Evolutionary conservation across 225 moss, liverwort and hornwort species (phyloP), one percentile per base, ranked within the genome.

Genomic region (Marchantia paleacea): DNA sequence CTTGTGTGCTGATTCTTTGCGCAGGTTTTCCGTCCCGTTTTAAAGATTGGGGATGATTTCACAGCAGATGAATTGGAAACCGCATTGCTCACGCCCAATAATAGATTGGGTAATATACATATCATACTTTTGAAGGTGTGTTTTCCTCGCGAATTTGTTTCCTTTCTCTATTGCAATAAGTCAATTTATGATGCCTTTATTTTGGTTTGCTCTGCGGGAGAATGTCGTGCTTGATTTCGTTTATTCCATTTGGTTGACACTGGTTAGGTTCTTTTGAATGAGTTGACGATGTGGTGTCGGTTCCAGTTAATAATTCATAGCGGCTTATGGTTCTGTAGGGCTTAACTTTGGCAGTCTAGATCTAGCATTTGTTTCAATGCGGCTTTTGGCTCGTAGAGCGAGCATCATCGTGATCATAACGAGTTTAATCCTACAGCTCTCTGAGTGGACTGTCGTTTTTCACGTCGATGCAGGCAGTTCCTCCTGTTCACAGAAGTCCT

Each of bases 1-100:
- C 20, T 16, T 60, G 54, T 20, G 16, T 10, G 71, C 15, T 31
- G 5, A 13, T n/a, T 31, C 15, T 55, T 11, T 80, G 15, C 76
- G 69, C 84, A 89, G 89, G 90, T 91, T 58, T 99, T 99, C 75
- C 90, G 97, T 69, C 93, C 92, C 2, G 88, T 95, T 30, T 87
- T 99, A 55, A 91, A 91, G 79, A 90, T 94, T 73, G 86, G 84
- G 79, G 90, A 92, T 76, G 92, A 95, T 76, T 95, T 92, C 67
- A 92, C 95, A 30, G 91, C 84, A 85, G 97, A 99, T 52, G 97
- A 99, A 75, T 77, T 99, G 72, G 97, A 99, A 83, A 88, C 89
- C 39, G 93, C 93, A 26, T 82, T 99, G 73, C 87, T 99, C 9
- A 83, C 75, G 48, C 97, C 97, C 82, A 99, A 95, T 85, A 86